phyloP scores from a whole-genome alignment of 257 asterid species.

The Nicotiana sylvestris region DNA sequence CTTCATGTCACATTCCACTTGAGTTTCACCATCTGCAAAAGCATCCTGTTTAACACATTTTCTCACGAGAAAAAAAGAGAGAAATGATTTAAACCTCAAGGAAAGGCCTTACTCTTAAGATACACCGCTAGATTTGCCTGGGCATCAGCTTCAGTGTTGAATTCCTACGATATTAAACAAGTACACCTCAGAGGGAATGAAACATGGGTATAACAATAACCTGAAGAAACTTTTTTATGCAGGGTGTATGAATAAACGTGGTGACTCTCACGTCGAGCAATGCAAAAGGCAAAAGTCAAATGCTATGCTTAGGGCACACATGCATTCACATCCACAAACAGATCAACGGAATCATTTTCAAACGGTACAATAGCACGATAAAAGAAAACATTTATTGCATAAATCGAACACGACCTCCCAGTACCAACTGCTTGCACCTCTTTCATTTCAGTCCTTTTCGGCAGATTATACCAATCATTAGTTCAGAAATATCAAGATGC shows the following conservation, averaged over 20 bases:
- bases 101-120: conserved; percentile 39
- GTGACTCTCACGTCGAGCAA: neutral
- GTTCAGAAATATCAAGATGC: neutral
- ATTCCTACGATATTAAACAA: conserved; percentile 39
- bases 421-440: neutral
- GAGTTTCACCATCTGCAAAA: conserved; percentile 7
- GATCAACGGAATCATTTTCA: neutral
- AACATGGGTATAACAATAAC: neutral
- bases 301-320: neutral
- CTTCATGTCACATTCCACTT: neutral
- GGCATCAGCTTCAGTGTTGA: conserved; percentile 80
- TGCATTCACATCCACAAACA: neutral
- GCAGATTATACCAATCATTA: neutral
- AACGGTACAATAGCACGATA: neutral
- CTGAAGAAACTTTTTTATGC: neutral
- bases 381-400: neutral
- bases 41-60: neutral
- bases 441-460: neutral
- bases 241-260: neutral
- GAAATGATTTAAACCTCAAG: neutral
- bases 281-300: neutral
- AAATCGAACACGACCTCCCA: neutral
- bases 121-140: conserved; percentile 80
- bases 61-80: neutral
- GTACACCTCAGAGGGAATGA: neutral